Percentiles rank a stretch among this genome's conserved stretches.
Evolutionary conservation across 2,329 filamentous ascomycete species (phyloP).

Genomic region (Aspergillus pseudoviridinutans): DNA sequence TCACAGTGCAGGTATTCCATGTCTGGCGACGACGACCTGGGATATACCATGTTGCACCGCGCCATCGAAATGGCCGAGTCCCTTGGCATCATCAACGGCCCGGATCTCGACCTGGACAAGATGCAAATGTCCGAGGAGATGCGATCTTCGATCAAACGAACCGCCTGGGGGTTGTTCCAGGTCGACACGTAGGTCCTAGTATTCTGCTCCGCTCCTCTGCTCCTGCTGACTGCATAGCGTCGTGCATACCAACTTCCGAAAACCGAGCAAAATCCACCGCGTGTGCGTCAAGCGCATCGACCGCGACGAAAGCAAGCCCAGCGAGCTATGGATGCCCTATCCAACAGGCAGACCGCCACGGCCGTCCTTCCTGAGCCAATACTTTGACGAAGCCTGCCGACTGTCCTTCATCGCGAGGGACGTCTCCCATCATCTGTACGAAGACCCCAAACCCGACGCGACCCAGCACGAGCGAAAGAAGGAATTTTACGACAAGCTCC

Average conservation of each 20-base stretch:
- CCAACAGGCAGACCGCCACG: slow-evolving; percentile 3
- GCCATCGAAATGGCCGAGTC: slow-evolving; percentile 23
- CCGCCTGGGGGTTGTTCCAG: slow-evolving; percentile 24
- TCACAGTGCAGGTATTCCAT: slow-evolving; percentile 21
- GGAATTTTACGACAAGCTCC: slow-evolving; percentile 9
- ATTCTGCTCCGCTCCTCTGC: too few relatives aligned
- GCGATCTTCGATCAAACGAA: slow-evolving; percentile 18
- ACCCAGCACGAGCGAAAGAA: slow-evolving; percentile 5
- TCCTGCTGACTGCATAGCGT: slow-evolving; percentile 3
- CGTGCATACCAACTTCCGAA: slow-evolving; percentile 19
- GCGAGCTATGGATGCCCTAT: slow-evolving; percentile 15
- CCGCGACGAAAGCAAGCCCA: neutral
- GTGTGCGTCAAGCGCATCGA: slow-evolving; percentile 13
- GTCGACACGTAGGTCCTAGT: slow-evolving; percentile 22
- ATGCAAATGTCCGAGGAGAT: slow-evolving; percentile 19
- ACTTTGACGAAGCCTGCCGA: slow-evolving; percentile 18
- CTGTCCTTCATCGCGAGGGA: slow-evolving; percentile 19
- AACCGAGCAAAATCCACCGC: slow-evolving; percentile 10
- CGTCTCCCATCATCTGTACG: slow-evolving; percentile 7
- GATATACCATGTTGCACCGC: slow-evolving; percentile 26
- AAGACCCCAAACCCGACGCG: neutral
- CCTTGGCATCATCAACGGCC: slow-evolving; percentile 18
- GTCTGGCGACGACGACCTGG: slow-evolving; percentile 22
- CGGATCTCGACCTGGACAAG: slow-evolving; percentile 8
- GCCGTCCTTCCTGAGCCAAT: slow-evolving; percentile 12